phyloP scores from a whole-genome alignment of 495 filamentous ascomycete species.

The Tuber magnatum region DNA sequence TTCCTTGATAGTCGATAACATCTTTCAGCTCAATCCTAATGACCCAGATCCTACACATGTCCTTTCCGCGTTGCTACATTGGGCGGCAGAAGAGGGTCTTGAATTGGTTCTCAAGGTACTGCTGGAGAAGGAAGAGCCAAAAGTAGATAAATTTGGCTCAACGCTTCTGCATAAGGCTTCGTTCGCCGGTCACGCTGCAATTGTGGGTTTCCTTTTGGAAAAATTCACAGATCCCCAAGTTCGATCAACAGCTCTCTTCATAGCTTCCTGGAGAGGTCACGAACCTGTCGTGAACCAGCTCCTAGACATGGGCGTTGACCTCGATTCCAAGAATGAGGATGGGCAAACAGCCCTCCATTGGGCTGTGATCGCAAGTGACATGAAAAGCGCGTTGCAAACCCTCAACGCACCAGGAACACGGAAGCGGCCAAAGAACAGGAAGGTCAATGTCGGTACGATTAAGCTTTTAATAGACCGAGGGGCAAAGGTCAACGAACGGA shows the following conservation, averaged over 20 bases:
- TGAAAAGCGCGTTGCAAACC: conserved; percentile 4
- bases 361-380: background rate
- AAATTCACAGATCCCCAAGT: background rate
- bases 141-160: background rate
- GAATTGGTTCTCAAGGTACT: background rate
- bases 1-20: background rate
- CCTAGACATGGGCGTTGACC: background rate
- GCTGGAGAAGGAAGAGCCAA: background rate
- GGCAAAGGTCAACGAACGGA: background rate
- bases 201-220: background rate
- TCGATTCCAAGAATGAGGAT: background rate
- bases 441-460: background rate
- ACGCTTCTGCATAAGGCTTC: background rate
- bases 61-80: background rate
- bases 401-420: background rate
- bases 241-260: background rate
- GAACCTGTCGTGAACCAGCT: background rate
- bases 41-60: conserved; percentile 1
- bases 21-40: background rate
- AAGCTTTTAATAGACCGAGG: background rate
- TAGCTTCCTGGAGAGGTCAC: background rate
- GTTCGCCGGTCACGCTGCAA: background rate
- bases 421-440: background rate
- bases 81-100: background rate
- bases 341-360: background rate